These are phyloP conservation scores for Trichoderma reesei DNA, from an alignment of 495 filamentous ascomycete genomes.

Conservation along the genomic window DNA sequence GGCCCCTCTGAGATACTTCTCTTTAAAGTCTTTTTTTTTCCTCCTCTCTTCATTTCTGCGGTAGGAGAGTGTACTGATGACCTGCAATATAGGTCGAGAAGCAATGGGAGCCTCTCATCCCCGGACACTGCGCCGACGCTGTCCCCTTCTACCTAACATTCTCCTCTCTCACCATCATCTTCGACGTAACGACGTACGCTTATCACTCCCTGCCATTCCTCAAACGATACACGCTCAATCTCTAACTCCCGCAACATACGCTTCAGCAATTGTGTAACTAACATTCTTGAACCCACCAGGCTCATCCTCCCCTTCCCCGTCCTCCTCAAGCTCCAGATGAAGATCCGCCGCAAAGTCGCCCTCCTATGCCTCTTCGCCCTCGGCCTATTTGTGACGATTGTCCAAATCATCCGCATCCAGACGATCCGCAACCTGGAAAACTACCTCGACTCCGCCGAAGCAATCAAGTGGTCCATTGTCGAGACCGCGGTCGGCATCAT, in stretches of 20 bases:
- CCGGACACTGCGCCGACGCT: conserved; percentile 30
- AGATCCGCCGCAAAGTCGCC: conserved; percentile 28
- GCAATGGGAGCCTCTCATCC: conserved; percentile 33
- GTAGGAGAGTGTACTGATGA: background rate
- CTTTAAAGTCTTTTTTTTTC: background rate
- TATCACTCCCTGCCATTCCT: conserved; percentile 5
- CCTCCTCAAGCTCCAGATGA: conserved; percentile 35
- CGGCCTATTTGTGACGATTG: conserved; percentile 44
- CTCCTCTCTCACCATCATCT: conserved; percentile 32
- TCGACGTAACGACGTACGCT: conserved; percentile 36
- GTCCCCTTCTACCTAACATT: conserved; percentile 35
- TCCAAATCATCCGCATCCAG: conserved; percentile 46
- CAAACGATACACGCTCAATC: no score
- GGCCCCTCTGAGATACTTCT: conserved; percentile 2
- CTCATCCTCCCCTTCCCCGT: conserved; percentile 41
- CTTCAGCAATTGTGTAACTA: background rate
- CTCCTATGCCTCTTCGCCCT: conserved; percentile 39
- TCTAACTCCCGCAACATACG: no score
- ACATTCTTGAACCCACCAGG: conserved; percentile 15
- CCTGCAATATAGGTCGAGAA: conserved; percentile 23
- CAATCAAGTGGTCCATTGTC: conserved; percentile 43
- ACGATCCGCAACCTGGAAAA: conserved; percentile 32
- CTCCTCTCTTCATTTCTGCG: no score
- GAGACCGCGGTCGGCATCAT: conserved; percentile 45
- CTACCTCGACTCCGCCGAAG: conserved; percentile 34